phyloP scores from a whole-genome alignment of 1,139 yeast genomes.

The Diutina neorugosa region DNA sequence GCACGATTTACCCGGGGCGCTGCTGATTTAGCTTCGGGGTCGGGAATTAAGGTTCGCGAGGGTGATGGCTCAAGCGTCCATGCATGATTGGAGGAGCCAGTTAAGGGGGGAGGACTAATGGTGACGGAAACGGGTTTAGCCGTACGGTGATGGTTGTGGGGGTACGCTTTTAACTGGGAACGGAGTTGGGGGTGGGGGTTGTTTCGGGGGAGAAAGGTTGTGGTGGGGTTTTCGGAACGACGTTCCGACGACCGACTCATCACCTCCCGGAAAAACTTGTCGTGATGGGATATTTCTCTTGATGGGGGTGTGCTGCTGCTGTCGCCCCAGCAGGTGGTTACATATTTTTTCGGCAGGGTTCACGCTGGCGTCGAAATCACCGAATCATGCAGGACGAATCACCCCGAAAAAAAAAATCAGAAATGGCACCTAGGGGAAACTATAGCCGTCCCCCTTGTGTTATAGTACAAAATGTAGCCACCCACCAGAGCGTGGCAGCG shows the following conservation, averaged over 20 bases:
- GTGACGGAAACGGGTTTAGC: too few species aligned
- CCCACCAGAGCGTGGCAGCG: neutral
- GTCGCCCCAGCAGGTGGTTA: neutral
- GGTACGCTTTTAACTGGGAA: too few species aligned
- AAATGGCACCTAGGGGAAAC: neutral
- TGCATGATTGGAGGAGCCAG: neutral
- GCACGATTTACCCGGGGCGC: neutral
- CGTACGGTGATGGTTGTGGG: too few species aligned
- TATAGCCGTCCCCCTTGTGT: conserved; percentile 4
- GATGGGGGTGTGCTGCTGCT: neutral
- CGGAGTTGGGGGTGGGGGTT: too few species aligned
- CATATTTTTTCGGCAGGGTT: neutral
- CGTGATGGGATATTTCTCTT: too few species aligned
- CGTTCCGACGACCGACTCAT: too few species aligned
- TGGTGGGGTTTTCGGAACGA: too few species aligned
- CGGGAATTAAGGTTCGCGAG: neutral
- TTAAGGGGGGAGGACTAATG: too few species aligned
- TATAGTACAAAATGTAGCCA: conserved; percentile 1
- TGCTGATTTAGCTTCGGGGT: neutral
- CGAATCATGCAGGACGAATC: neutral
- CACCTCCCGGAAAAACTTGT: neutral
- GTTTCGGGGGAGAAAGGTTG: too few species aligned
- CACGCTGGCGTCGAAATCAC: neutral
- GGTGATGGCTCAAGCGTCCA: neutral
- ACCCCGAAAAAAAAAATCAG: neutral